These are phyloP conservation scores for Rhododendron ferrugineum DNA, from an alignment of 148 eudicot species.

Conservation along the genomic window DNA sequence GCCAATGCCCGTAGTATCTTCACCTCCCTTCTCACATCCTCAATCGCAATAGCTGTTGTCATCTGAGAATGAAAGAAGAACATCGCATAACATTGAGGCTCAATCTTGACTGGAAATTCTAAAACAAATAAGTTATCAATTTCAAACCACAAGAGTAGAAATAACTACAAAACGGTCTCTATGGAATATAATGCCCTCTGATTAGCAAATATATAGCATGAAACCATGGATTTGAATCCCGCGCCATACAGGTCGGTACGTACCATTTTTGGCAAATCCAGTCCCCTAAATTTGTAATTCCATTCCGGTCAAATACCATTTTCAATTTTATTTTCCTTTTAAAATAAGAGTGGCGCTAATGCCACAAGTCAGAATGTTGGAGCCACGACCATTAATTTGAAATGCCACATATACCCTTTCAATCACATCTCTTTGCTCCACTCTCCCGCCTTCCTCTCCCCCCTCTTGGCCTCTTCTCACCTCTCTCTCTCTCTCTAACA, in stretches of 20 bases:
- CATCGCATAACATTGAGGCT: background rate
- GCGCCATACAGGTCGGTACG: background rate
- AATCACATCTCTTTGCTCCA: background rate
- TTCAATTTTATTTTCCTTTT: background rate
- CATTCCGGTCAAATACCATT: background rate
- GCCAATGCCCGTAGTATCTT: constrained; percentile 47
- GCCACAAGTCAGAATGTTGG: background rate
- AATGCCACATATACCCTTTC: background rate
- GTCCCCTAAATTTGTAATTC: background rate
- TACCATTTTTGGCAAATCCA: background rate
- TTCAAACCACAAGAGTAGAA: background rate
- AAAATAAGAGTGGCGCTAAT: too few relatives aligned
- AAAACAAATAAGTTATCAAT: background rate
- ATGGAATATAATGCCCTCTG: background rate
- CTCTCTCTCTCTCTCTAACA: background rate
- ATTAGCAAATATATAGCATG: background rate
- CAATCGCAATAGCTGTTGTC: constrained; percentile 65
- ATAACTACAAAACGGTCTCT: background rate
- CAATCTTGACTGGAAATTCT: background rate
- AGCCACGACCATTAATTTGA: background rate
- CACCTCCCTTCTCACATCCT: constrained; percentile 69
- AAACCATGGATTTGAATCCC: background rate
- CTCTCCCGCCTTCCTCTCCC: background rate
- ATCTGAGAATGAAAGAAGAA: constrained; percentile 27
- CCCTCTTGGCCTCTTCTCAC: too few relatives aligned